Base-by-base conservation (phyloP, 257 asterid species). In the Solanum pimpinellifolium region DNA sequence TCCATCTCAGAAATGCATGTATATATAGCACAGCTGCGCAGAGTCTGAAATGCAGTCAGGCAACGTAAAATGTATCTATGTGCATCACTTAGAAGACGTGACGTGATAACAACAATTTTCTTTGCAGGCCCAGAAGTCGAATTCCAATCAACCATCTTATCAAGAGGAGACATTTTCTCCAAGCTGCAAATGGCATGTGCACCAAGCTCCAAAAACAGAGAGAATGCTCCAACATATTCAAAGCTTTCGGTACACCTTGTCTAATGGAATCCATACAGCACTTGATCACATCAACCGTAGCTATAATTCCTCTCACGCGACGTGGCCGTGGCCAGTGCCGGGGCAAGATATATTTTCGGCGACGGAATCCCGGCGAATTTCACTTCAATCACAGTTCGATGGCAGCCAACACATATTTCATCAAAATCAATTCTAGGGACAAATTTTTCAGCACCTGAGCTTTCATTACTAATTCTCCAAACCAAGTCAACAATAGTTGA, bases 191-290 rank as follows among this genome's bases (percentile, higher is more conserved):
- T 93, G 72, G 96, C 87, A 60, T 92, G 92, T 82, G 98, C 98
- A 41, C 99, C 99, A 29, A 97, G 95, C 93, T 97, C 98, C 91
- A 96, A 87, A 86, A 97, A 93, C 91, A 95, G 89, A 81, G 99
- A 93, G 87, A 92, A 93, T 16, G 97, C 98, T 60, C 98, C 99
- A 25, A 96, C 88, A 88, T 93, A 91, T 91, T 96, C 96, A 90
- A 95, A 96, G 92, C 98, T 93, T 91, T 96, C 99, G 1, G 98
- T 89, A 89, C 94, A 93, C 89, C 99, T 87, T 95, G 98, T 92
- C 95, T 84, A 87, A 97, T 96, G 87, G 99, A 93, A 86, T 97
- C 99, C 83, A 90, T 91, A 90, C 99, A 96, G 75, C 96, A 95
- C 88, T 90, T 94, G 93, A 97, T 95, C 90, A 97, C 93, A 90